Conservation (phyloP, 352 stramenopile genomes). For the Discostella stelligera region DNA sequence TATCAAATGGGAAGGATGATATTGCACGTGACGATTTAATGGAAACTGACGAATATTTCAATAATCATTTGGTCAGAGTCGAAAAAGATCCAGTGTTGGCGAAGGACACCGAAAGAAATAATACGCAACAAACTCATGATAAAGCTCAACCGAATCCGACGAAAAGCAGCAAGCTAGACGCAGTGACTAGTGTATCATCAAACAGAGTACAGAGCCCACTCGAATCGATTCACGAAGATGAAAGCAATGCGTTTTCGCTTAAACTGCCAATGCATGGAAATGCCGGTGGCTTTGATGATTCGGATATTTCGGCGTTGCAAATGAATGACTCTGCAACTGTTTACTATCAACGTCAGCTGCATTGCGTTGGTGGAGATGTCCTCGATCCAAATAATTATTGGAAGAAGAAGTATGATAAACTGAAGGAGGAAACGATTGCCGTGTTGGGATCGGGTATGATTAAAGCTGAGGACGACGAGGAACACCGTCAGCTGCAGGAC, state of each 20-base stretch:
- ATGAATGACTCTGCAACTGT: conserved; percentile 50
- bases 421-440: conserved; percentile 26
- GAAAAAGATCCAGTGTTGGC: neutral
- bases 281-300: conserved; percentile 33
- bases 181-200: neutral
- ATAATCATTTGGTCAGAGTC: neutral
- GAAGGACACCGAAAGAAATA: neutral
- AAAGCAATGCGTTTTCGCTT: conserved; percentile 41
- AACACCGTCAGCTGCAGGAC: neutral
- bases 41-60: neutral
- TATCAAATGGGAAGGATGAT: neutral
- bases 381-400: conserved; percentile 27
- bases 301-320: conserved; percentile 38
- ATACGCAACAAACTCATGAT: conserved; percentile 1
- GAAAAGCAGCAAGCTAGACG: conserved; percentile 1
- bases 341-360: conserved; percentile 24
- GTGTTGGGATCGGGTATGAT: neutral
- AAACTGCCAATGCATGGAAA: conserved; percentile 22
- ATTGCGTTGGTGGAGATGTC: neutral
- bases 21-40: neutral
- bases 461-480: conserved; percentile 9
- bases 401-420: conserved; percentile 40
- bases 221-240: conserved; percentile 12
- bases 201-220: conserved; percentile 4
- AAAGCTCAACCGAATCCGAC: neutral